These are phyloP conservation scores for Chionographis japonica DNA, from an alignment of 106 monocot species.

Conservation along the genomic window DNA sequence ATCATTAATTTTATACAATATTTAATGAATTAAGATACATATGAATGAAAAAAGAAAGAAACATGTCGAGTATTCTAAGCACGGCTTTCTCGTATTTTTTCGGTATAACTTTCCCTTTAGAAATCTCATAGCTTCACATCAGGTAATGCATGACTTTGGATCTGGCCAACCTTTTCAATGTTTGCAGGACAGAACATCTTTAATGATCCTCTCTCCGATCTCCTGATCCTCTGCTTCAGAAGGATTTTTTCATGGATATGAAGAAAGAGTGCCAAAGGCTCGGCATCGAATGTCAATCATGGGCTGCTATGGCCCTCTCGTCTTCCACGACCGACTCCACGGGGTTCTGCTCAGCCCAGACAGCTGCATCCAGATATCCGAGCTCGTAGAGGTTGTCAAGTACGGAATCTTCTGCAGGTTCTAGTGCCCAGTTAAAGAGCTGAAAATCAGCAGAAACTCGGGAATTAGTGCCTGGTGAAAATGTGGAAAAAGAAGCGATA, in stretches of 20 bases:
- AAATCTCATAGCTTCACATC: too few species aligned
- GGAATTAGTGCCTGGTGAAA: neutral
- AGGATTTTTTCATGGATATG: neutral
- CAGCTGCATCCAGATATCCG: constrained; percentile 79
- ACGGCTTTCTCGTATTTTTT: too few species aligned
- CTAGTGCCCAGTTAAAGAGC: constrained; percentile 93
- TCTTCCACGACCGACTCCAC: constrained; percentile 26
- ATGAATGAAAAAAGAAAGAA: too few species aligned
- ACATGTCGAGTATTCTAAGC: too few species aligned
- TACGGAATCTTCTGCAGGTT: constrained; percentile 85
- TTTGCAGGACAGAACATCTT: too few species aligned
- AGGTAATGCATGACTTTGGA: too few species aligned
- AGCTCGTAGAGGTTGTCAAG: constrained; percentile 80
- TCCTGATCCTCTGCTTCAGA: too few species aligned
- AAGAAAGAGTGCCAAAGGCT: neutral
- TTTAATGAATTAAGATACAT: too few species aligned
- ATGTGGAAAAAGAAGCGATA: neutral
- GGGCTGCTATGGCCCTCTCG: neutral
- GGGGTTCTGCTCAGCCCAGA: constrained; percentile 83
- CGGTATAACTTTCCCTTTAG: too few species aligned
- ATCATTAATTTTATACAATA: too few species aligned
- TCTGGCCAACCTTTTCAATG: too few species aligned
- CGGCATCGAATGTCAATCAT: neutral
- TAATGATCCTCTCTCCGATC: too few species aligned
- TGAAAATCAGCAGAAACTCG: constrained; percentile 21